Conservation (phyloP, 139 green algal genomes). For the Chlorella vulgaris region DNA sequence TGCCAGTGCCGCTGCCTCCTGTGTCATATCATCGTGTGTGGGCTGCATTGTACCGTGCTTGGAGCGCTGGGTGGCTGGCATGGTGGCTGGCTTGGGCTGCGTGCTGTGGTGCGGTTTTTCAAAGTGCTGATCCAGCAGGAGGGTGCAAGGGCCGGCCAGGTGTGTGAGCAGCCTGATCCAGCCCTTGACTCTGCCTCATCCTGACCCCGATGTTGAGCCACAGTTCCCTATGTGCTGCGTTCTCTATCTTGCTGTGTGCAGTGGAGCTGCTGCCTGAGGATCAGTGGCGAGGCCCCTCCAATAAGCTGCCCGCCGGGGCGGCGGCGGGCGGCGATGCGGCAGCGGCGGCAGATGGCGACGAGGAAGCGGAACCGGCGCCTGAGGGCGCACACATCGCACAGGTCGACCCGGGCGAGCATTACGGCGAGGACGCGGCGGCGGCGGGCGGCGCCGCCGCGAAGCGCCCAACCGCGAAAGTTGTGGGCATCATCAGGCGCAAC, state of each 20-base stretch:
- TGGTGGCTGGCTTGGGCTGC: not conserved
- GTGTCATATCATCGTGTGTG: not conserved
- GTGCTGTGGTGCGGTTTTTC: not conserved
- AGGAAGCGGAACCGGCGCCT: conserved; percentile 32
- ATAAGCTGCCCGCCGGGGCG: conserved; percentile 26
- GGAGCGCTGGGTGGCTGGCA: not conserved
- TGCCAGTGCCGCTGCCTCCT: not conserved
- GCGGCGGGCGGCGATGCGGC: not conserved
- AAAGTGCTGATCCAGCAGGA: not conserved
- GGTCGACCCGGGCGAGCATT: conserved; percentile 66
- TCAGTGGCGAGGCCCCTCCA: conserved; percentile 65
- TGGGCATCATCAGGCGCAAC: conserved; percentile 81
- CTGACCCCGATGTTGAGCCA: too few relatives aligned
- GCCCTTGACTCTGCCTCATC: not conserved
- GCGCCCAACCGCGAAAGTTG: conserved; percentile 54
- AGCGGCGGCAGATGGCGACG: conserved; percentile 37
- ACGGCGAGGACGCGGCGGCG: conserved; percentile 40
- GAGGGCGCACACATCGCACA: conserved; percentile 39
- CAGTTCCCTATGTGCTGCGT: not conserved
- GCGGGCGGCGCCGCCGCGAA: conserved; percentile 4
- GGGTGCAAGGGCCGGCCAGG: not conserved
- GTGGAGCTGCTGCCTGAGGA: conserved; percentile 85
- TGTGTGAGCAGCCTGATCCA: not conserved
- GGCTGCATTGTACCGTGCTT: not conserved
- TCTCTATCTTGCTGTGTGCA: conserved; percentile 8